Base-by-base conservation (phyloP, 139 green algal species). In the Mychonastes homosphaera region DNA sequence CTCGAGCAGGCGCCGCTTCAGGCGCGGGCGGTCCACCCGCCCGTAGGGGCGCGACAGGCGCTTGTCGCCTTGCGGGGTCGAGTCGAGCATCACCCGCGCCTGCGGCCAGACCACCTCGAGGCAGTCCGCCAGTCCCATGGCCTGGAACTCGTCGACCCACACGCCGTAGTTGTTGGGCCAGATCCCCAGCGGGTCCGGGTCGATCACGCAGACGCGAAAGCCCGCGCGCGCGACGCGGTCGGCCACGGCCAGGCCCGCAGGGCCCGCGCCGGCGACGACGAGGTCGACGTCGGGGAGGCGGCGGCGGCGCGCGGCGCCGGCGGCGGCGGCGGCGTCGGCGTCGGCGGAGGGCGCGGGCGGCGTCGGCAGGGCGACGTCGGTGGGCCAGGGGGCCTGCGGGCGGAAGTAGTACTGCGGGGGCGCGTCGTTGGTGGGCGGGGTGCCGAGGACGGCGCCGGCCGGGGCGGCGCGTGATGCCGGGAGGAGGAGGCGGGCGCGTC, bases 151-250 rank as follows among this genome's bases (percentile, higher is more conserved):
- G 52, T 99, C 92, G 3, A 90, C 65, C 92, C 92, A 99, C 13
- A 98, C 92, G 33, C 92, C 92, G 60, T 97, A 99, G 63, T 98
- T 99, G 70, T 98, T 98, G 3, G 84, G 78, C 92, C 91, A 98
- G 30, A 75, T 59, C 13, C 62, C 74, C 19, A 84, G 58, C 3
- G 90, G 91, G 0, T 74, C 51, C 1, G 88, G 87, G 58, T 97
- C 90, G 2, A 97, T 67, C 10, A 95, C 64, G 39, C 68, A 81
- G 3, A 96, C 90, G 5, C 52, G 66, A 72, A 86, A 87, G 19
- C 82, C 84, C 18, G 58, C 66, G 13, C 15, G 19, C 12, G 77
- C 63, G 3, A 87, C 75, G 19, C 73, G 52, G 32, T 73, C 74
- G 0, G 81, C 87, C 8, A 94, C 83, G 15, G 77, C 71, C 21